A percentile compares a stretch with the other conserved stretches of the same genome.
Conservation (phyloP, 208 protist genomes). For the Leishmania aethiopica region DNA sequence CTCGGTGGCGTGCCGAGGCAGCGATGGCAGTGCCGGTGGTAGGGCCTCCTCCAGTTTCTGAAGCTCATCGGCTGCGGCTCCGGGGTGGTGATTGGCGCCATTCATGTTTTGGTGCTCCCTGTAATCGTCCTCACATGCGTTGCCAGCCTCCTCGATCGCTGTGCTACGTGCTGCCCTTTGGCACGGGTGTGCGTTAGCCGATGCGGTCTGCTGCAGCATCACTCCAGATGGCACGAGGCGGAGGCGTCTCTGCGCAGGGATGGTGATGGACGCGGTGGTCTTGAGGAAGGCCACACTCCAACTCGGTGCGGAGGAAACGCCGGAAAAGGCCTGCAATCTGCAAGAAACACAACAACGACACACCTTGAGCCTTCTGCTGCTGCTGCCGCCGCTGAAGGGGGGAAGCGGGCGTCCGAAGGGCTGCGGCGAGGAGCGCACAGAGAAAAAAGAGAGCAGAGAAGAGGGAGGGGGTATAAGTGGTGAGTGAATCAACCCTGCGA, state of each 20-base stretch:
- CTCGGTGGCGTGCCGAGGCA: neutral
- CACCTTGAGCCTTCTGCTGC: neutral
- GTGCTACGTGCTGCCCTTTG: neutral
- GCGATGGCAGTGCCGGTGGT: neutral
- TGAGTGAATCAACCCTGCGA: neutral
- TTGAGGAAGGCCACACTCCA: neutral
- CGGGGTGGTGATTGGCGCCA: neutral
- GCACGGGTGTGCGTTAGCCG: neutral
- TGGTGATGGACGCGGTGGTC: neutral
- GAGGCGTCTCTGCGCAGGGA: neutral
- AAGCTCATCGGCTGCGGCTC: neutral
- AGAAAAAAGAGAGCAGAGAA: neutral
- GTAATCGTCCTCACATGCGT: neutral
- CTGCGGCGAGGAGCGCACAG: neutral
- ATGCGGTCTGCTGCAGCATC: neutral
- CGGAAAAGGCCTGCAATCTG: neutral
- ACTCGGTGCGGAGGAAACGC: neutral
- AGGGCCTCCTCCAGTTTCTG: neutral
- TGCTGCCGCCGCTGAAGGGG: neutral
- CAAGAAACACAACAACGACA: neutral
- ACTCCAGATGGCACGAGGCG: neutral
- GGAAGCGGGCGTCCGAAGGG: neutral
- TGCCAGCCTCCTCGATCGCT: conserved; percentile 1
- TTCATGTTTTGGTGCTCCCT: neutral
- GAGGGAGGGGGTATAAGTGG: neutral